These are phyloP conservation scores for Boletus reticulatus DNA, from an alignment of 768 basidiomycete genomes.

Conservation along the genomic window DNA sequence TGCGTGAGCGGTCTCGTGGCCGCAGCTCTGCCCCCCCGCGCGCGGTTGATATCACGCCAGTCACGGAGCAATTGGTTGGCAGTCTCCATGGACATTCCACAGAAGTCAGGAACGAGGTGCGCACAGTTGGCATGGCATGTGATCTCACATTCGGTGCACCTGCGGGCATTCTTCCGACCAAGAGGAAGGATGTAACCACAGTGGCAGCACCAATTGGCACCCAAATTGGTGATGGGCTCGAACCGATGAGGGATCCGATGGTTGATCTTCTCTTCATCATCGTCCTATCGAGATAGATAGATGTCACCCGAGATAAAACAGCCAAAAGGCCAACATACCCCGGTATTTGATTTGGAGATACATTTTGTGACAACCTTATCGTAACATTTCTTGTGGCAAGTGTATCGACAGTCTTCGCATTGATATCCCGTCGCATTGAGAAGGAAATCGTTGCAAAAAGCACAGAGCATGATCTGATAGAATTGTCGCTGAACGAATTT, in stretches of 20 bases:
- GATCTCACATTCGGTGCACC: constrained; percentile 93
- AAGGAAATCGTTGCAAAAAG: constrained; percentile 96
- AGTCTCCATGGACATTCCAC: constrained; percentile 99
- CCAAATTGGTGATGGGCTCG: constrained; percentile 93
- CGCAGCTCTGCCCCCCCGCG: constrained; percentile 47
- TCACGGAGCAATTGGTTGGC: constrained; percentile 90
- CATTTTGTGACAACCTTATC: constrained; percentile 99
- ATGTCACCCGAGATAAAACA: not conserved
- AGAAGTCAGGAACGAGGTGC: constrained; percentile 98
- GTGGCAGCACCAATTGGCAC: constrained; percentile 99
- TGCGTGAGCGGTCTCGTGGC: constrained; percentile 37
- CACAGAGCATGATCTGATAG: constrained; percentile 98
- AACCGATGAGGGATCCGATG: constrained; percentile 99
- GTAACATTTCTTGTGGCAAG: constrained; percentile 98
- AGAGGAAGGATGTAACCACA: constrained; percentile 98
- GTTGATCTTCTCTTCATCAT: constrained; percentile 98
- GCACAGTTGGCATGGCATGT: constrained; percentile 98
- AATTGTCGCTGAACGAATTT: constrained; percentile 97
- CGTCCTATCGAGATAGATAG: constrained; percentile 54
- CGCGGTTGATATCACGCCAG: constrained; percentile 86
- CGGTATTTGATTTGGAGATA: constrained; percentile 94
- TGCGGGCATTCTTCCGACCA: constrained; percentile 93
- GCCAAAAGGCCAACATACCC: constrained; percentile 52
- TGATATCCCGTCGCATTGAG: constrained; percentile 98
- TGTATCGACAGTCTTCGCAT: constrained; percentile 98